Conservation (phyloP, 345 rosid species). For the Gossypium raimondii region DNA sequence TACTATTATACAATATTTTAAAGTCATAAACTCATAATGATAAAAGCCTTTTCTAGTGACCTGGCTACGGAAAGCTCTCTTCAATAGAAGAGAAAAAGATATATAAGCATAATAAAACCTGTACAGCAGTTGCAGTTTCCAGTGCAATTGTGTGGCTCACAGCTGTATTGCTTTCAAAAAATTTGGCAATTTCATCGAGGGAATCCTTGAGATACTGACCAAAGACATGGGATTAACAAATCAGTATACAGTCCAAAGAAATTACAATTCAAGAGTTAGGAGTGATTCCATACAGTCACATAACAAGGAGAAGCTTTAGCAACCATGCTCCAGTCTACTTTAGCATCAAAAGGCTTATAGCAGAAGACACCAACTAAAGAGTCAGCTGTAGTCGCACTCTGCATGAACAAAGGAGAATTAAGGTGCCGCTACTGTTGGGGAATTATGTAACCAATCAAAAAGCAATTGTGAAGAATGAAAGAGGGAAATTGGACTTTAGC, state of each 20-base stretch:
- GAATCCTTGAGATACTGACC: conserved; percentile 89
- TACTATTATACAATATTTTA: not conserved
- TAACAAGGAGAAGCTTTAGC: conserved; percentile 97
- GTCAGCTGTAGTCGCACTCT: conserved; percentile 81
- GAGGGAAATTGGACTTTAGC: conserved; percentile 55
- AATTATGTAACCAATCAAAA: conserved; percentile 16
- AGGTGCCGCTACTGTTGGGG: conserved; percentile 15
- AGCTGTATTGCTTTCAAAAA: conserved; percentile 73
- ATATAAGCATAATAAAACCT: conserved; percentile 43
- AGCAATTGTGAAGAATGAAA: not conserved
- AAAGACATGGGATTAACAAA: conserved; percentile 22
- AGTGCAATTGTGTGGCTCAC: conserved; percentile 85
- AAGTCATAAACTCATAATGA: no score
- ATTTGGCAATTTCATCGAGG: conserved; percentile 60
- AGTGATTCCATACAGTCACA: conserved; percentile 61
- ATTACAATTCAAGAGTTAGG: conserved; percentile 13
- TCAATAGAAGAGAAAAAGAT: not conserved
- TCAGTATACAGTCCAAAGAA: not conserved
- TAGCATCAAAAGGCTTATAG: conserved; percentile 88
- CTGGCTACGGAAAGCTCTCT: not conserved
- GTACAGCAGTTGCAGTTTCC: conserved; percentile 96
- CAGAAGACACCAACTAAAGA: conserved; percentile 78
- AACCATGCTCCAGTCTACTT: conserved; percentile 95
- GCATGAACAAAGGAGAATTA: conserved; percentile 32
- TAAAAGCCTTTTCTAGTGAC: conserved; percentile 9